These are phyloP conservation scores for Aspergillus cristatus DNA, from an alignment of 495 filamentous ascomycete genomes.

Conservation along the genomic window DNA sequence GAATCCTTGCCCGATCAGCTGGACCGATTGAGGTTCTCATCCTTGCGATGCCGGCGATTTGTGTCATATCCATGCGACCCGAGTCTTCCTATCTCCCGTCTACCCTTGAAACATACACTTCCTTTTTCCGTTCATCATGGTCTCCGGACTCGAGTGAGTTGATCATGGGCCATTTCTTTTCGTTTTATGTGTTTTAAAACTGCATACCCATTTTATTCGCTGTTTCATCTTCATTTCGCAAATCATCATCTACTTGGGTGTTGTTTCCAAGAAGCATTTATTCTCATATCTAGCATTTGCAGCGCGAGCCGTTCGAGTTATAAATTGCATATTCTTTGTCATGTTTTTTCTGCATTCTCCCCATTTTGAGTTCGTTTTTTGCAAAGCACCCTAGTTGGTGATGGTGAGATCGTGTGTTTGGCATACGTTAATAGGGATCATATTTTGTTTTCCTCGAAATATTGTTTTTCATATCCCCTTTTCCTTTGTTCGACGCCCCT, in stretches of 20 bases:
- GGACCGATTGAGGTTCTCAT: slow-evolving; percentile 3
- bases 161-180: slow-evolving; percentile 15
- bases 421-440: too few species aligned
- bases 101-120: slow-evolving; percentile 7
- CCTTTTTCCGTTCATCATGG: slow-evolving; percentile 3
- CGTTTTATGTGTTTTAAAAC: slow-evolving; percentile 27
- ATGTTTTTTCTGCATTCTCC: slow-evolving; percentile 12
- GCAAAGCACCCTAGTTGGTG: too few species aligned
- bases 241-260: too few species aligned
- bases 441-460: too few species aligned
- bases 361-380: neutral
- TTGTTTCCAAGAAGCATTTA: slow-evolving; percentile 30
- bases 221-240: slow-evolving; percentile 15
- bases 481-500: too few species aligned
- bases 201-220: slow-evolving; percentile 39
- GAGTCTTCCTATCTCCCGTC: slow-evolving; percentile 8
- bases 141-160: slow-evolving; percentile 17
- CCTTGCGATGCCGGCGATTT: slow-evolving; percentile 5
- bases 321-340: slow-evolving; percentile 27
- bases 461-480: too few species aligned
- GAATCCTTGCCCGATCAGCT: neutral
- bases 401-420: too few species aligned
- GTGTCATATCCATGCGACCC: slow-evolving; percentile 12
- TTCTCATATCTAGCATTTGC: slow-evolving; percentile 41
- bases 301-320: slow-evolving; percentile 41